Base-by-base conservation (phyloP, 1,139 yeast genomes). In the Candida gigantensis region DNA sequence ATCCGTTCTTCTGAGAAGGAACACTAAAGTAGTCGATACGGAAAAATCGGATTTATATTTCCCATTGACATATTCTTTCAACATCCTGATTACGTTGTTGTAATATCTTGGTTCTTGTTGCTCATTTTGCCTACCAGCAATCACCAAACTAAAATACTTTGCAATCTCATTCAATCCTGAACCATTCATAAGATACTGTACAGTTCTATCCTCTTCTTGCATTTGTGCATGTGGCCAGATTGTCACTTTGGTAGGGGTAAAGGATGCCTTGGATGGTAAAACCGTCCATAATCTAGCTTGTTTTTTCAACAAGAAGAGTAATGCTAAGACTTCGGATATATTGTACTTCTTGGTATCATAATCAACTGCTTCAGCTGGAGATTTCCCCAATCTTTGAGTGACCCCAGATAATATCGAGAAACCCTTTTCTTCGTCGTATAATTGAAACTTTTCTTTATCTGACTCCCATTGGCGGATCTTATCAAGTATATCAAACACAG, bases 41-140 rank as follows among this genome's bases (percentile, higher is more conserved):
- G 61, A 60, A 4, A 61, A 63, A 29, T 72, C 69, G 45, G 74
- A 67, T 6, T 57, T 47, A 26, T 74, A 50, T 34, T 77, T 76
- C 0, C 77, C 80, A 11, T 72, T 65, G 9, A 74, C 65, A 46
- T 73, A 80, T 28, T 73, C 72, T 42, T 69, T 74, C 40, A 80
- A 52, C 36, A 79, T 48, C 16, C 54, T 60, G 10, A 79, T 53
- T 2, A 72, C 56, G 2, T 61, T 63, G 0, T 55, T 47, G 41
- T 63, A 71, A 37, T 51, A 44, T n/a, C 36, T 37, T 2, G 72
- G 69, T n/a, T 37, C n/a, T n/a, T n/a, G n/a, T n/a, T 21, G 7
- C 32, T 20, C 6, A 19, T 4, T 11, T 19, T 15, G 15, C 38
- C 43, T 21, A n/a, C 57, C 60, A n/a, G 8, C 40, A 30, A 17